Base-by-base conservation (phyloP, 768 basidiomycete genomes). In the Russula abietina region DNA sequence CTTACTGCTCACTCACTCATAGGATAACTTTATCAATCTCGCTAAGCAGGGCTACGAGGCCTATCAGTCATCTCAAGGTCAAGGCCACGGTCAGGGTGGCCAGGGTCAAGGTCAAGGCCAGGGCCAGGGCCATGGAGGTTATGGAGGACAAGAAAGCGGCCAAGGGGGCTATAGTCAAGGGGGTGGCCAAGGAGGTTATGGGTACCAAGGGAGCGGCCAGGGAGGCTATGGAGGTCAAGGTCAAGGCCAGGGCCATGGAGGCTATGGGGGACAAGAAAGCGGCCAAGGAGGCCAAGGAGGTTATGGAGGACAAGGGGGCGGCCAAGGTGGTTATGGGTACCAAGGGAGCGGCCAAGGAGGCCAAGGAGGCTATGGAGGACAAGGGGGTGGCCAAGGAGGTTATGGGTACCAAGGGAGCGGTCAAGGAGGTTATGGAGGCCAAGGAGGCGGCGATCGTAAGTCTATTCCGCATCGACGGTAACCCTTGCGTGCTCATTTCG, bases 21-120 rank as follows among this genome's bases (percentile, higher is more conserved):
- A 88, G 89, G 88, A 89, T 64, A 79, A 72, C 62, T 80, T 91
- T 69, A 79, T 89, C 41, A 83, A 82, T 61, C 72, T 91, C 67
- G 91, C 88, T 11, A 86, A 90, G 73, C 73, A 91, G 73, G 83
- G 84, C 65, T 72, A 80, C 67, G 72, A 81, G 43, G 77, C 83
- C 70, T 84, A 84, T 75, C 74, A 77, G 67, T 16, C 38, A 1
- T 56, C 60, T 12, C 67, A 67, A 22, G 32, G 48, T 36, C 60
- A 61, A 26, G 45, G 60, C 19, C 22, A 26, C 0, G 69, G 77
- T 3, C 11, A 33, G 6, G 39, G 39, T 38, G n/a, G n/a, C n/a
- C 36, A 36, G 10, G 36, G 36, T 6, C 39, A 39, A 39, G 39
- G 39, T 2, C 39, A 39, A 17, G 39, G 6, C 36, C 33, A 33